Evolutionary conservation across 148 eudicot genomes (phyloP).

Genomic region (Cornus kousa): DNA sequence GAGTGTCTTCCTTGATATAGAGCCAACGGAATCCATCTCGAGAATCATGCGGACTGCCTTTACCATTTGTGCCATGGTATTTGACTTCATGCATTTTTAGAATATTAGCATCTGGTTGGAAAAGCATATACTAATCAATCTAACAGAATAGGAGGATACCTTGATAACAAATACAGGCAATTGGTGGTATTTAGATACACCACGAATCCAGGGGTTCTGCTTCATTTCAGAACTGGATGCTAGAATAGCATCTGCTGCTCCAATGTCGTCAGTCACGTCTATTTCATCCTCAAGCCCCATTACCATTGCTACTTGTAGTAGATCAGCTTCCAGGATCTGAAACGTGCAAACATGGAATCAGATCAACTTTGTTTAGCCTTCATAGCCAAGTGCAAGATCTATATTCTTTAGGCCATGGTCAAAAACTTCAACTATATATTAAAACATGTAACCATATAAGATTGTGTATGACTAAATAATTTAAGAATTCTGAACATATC

Average conservation of each 20-base stretch:
- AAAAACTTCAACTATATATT: background rate
- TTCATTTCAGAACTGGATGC: slow-evolving; percentile 76
- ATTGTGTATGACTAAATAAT: background rate
- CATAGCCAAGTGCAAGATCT: background rate
- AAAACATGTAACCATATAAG: too few species aligned
- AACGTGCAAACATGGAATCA: slow-evolving; percentile 1
- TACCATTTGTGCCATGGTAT: slow-evolving; percentile 95
- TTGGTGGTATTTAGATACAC: slow-evolving; percentile 88
- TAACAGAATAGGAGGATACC: slow-evolving; percentile 35
- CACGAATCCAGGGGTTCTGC: slow-evolving; percentile 92
- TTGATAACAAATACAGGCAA: slow-evolving; percentile 89
- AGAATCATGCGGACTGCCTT: slow-evolving; percentile 96
- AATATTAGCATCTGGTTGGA: background rate
- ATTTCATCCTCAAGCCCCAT: slow-evolving; percentile 82
- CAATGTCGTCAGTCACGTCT: slow-evolving; percentile 75
- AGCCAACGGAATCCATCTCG: slow-evolving; percentile 51
- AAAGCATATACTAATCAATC: background rate
- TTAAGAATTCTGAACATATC: background rate
- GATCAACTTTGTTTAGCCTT: background rate
- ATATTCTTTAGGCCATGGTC: background rate
- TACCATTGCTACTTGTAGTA: slow-evolving; percentile 77
- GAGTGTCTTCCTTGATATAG: slow-evolving; percentile 36
- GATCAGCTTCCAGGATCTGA: slow-evolving; percentile 84
- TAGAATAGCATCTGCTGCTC: slow-evolving; percentile 77
- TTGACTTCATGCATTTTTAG: slow-evolving; percentile 52